Conservation (phyloP, 495 filamentous ascomycete species). For the Daldinia concentrica region DNA sequence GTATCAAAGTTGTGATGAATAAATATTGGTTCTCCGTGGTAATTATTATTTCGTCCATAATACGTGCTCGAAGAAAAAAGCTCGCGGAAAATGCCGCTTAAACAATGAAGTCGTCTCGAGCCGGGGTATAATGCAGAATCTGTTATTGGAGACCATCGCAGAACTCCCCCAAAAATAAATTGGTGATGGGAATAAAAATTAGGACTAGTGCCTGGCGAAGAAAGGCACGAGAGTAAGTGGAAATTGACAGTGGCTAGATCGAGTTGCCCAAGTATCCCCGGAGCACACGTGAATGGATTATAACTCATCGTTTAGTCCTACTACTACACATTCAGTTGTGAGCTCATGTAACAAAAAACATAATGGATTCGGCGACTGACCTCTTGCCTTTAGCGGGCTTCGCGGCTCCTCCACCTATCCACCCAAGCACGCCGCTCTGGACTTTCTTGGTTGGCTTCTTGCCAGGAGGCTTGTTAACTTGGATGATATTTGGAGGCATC, state of each 20-base stretch:
- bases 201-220: constrained; percentile 4
- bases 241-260: background rate
- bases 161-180: constrained; percentile 37
- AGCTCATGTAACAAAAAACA: constrained; percentile 25
- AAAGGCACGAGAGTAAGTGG: constrained; percentile 4
- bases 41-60: constrained; percentile 19
- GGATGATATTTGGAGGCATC: background rate
- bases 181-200: constrained; percentile 27
- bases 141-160: constrained; percentile 32
- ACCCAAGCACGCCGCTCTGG: constrained; percentile 47
- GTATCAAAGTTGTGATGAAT: constrained; percentile 16
- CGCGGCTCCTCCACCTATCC: constrained; percentile 48
- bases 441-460: constrained; percentile 44
- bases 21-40: constrained; percentile 8
- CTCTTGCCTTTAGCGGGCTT: constrained; percentile 45
- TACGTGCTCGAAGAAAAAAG: constrained; percentile 32
- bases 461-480: constrained; percentile 10
- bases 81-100: constrained; percentile 42
- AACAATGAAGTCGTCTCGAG: constrained; percentile 42
- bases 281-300: background rate
- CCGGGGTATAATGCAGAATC: constrained; percentile 50
- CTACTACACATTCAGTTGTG: constrained; percentile 8
- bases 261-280: background rate
- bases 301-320: constrained; percentile 24
- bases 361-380: constrained; percentile 26